A percentile compares a stretch with the other conserved stretches of the same genome.
These are phyloP conservation scores for Kodamaea laetipori DNA, from an alignment of 805 yeast genomes.

Conservation along the genomic window DNA sequence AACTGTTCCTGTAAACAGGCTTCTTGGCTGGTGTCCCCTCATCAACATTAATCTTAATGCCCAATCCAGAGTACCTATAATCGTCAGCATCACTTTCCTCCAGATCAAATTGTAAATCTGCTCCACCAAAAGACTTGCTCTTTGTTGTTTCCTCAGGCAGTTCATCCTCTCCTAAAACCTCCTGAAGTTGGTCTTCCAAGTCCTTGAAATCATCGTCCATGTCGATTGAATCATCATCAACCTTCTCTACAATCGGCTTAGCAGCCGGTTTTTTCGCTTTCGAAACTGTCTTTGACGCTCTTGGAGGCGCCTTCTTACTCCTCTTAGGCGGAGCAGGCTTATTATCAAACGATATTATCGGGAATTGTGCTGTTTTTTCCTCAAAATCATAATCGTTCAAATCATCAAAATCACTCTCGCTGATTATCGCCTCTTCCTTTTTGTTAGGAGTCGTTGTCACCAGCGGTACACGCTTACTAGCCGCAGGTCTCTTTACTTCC, in stretches of 20 bases:
- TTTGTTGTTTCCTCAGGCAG: conserved; percentile 1
- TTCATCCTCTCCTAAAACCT: conserved; percentile 34
- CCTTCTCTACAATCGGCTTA: conserved; percentile 13
- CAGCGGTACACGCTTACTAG: conserved; percentile 6
- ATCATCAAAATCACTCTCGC: conserved; percentile 43
- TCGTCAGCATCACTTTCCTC: conserved; percentile 31
- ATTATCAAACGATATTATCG: conserved; percentile 16
- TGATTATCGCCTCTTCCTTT: conserved; percentile 25
- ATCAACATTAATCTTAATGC: conserved; percentile 30
- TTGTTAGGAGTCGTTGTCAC: conserved; percentile 13
- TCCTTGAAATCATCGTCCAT: conserved; percentile 45
- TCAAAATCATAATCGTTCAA: conserved; percentile 21
- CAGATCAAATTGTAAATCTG: conserved; percentile 19
- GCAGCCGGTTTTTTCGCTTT: conserved; percentile 9
- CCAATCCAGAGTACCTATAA: conserved; percentile 23
- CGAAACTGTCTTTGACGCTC: conserved; percentile 8
- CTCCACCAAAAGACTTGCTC: background rate
- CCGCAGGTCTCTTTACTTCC: background rate
- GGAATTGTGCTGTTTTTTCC: conserved; percentile 18
- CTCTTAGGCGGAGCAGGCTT: background rate
- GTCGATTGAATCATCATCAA: conserved; percentile 18
- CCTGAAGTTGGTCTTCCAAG: conserved; percentile 44
- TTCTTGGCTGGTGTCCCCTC: conserved; percentile 10
- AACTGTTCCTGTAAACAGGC: conserved; percentile 10
- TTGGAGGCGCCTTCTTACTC: conserved; percentile 4